Evolutionary conservation across 176 grass and related monocot genomes (phyloP).

Genomic region (Melocanna baccifera): DNA sequence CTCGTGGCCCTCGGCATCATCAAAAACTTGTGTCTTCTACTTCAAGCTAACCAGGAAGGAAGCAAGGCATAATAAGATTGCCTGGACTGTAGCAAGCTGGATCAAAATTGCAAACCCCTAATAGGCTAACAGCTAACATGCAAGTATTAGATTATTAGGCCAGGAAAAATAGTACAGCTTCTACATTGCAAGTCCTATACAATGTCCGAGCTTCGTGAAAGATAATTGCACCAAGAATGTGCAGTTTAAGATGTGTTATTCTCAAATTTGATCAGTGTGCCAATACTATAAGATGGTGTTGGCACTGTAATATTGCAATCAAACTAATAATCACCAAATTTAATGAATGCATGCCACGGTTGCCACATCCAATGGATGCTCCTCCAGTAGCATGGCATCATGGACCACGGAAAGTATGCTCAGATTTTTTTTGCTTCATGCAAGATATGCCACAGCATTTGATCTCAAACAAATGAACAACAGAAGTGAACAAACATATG

Average conservation of each 20-base stretch:
- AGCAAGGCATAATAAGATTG: neutral
- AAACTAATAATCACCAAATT: no score
- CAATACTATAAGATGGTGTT: no score
- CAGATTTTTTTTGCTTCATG: no score
- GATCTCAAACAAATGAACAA: no score
- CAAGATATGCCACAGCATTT: no score
- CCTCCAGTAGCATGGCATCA: no score
- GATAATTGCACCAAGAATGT: neutral
- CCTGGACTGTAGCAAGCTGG: neutral
- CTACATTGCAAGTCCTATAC: neutral
- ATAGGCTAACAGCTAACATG: neutral
- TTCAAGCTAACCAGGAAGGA: neutral
- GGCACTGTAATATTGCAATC: no score
- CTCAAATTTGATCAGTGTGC: neutral
- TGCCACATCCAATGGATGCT: no score
- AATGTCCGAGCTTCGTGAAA: neutral
- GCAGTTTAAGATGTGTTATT: neutral
- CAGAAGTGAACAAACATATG: no score
- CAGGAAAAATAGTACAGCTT: neutral
- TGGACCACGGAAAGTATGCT: no score
- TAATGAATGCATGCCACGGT: no score
- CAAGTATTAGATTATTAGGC: neutral
- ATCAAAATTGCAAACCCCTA: neutral
- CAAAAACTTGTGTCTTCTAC: neutral
- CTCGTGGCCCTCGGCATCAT: conserved; percentile 60